Base-by-base conservation (phyloP, 2,329 filamentous ascomycete genomes). In the Drechslerella coelobrocha region DNA sequence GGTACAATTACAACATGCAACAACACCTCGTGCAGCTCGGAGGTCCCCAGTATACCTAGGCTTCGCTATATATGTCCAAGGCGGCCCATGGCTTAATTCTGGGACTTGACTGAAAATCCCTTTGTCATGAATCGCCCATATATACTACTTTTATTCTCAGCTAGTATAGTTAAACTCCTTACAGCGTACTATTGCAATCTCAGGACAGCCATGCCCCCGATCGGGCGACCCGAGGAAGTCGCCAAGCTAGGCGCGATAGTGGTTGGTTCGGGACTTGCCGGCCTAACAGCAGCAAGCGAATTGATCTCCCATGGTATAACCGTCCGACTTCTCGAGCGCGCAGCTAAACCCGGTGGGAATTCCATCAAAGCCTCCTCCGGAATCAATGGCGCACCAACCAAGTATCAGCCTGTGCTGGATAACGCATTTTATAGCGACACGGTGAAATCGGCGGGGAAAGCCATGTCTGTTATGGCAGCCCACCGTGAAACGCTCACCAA, bases 321-420 rank as follows among this genome's bases (percentile, higher is more conserved):
- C 0, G 86, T 89, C 0, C 80, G 81, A 29, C 80, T 89, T 53
- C 80, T 89, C 10, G 86, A 89, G 65, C 83, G 85, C 19, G 81
- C 82, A 0, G 75, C 82, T 1, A 86, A 86, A 74, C 84, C 86
- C 0, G 86, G 86, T 34, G 85, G 86, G 1, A 88, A 88, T 75
- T 85, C 82, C 74, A 87, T 88, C 78, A 88, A 88, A 77, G 86
- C 86, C 0, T 88, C 86, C 0, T 88, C 85, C 0, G 86, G 86
- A 0, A 88, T 88, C 77, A 88, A 87, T 73, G 86, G 85, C 5
- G 85, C 85, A 0, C 81, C 82, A 0, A 88, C 86, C 0, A 80
- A 79, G 2, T 87, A 84, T 72, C 86, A 89, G 75, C 76, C 77
- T 9, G 78, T 75, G 1, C 57, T 75, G 41, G 80, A 82, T 45